Evolutionary conservation across 257 asterid species (phyloP).

Genomic region (Solanum bukasovii): DNA sequence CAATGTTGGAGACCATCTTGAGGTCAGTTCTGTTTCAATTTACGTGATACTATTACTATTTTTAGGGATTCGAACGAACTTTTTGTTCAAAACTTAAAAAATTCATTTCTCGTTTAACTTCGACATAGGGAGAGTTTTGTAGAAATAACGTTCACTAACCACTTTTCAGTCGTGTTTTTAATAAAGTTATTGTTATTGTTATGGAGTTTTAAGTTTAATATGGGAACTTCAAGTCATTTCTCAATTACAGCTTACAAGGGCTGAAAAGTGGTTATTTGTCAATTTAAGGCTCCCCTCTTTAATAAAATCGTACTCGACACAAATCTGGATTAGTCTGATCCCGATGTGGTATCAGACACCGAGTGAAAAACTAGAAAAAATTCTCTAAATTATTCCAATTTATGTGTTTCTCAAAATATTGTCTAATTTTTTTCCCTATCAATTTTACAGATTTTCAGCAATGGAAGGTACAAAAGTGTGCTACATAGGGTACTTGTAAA

Average conservation of each 20-base stretch:
- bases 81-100: neutral
- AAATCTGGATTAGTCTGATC: accelerated
- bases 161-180: no score
- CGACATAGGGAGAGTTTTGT: accelerated
- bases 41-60: accelerated
- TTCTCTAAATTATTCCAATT: neutral
- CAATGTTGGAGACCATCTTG: slow-evolving; percentile 34
- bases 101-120: neutral
- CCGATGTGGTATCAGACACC: accelerated
- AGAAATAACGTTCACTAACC: neutral
- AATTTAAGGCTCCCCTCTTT: neutral
- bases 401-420: neutral
- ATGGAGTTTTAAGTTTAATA: neutral
- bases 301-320: neutral
- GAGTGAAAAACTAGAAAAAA: neutral
- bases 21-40: slow-evolving; percentile 2
- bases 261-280: neutral
- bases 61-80: neutral
- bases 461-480: slow-evolving; percentile 33
- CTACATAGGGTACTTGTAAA: slow-evolving; percentile 28
- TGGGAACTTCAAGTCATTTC: neutral
- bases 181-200: neutral
- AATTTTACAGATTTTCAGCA: slow-evolving; percentile 26
- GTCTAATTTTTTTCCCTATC: neutral
- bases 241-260: neutral